Conservation (phyloP, 2,329 filamentous ascomycete genomes). For the Emergomyces africanus region DNA sequence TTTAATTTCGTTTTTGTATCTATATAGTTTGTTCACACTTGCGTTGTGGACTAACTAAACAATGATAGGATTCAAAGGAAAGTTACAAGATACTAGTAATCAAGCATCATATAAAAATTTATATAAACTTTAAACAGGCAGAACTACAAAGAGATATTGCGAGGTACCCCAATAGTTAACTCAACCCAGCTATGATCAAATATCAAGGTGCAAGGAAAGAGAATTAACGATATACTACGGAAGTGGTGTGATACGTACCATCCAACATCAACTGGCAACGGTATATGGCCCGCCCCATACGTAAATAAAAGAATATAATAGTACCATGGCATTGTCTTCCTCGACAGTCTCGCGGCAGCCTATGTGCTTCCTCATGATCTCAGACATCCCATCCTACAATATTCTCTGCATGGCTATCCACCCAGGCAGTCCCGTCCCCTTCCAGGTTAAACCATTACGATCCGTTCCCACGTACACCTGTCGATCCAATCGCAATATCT, state of each 20-base stretch:
- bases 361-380: conserved; percentile 15
- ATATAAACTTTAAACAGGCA: too few species aligned
- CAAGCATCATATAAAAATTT: too few species aligned
- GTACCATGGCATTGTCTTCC: background rate
- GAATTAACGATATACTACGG: background rate
- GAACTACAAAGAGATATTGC: too few species aligned
- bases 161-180: too few species aligned
- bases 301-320: background rate
- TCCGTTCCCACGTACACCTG: conserved; percentile 12
- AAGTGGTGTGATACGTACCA: background rate
- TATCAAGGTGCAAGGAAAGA: background rate
- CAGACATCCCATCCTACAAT: conserved; percentile 8
- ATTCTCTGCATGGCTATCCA: conserved; percentile 9
- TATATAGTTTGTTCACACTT: too few species aligned
- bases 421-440: conserved; percentile 7
- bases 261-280: background rate
- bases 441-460: conserved; percentile 11
- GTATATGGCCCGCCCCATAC: background rate
- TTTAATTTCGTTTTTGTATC: background rate
- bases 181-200: too few species aligned
- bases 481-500: conserved; percentile 6
- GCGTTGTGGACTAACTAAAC: too few species aligned
- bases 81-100: background rate
- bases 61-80: too few species aligned
- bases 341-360: too few species aligned